Percentiles rank a stretch among this genome's conserved stretches.
These are phyloP conservation scores for Beta vulgaris DNA, from an alignment of 148 eudicot genomes.

Conservation along the genomic window DNA sequence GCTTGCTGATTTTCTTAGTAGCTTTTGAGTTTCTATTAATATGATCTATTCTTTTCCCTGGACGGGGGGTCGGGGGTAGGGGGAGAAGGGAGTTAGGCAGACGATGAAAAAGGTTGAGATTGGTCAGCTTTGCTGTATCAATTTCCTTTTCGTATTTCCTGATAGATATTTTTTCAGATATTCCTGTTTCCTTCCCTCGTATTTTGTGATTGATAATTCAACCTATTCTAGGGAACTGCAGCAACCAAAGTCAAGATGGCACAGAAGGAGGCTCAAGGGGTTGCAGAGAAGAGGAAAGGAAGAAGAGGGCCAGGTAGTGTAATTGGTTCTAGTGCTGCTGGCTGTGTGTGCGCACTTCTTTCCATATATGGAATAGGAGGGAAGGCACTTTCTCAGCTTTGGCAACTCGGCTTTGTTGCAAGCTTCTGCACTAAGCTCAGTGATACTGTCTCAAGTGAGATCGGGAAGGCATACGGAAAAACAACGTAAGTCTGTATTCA, in stretches of 20 bases:
- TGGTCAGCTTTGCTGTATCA: background rate
- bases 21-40: background rate
- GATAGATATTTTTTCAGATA: background rate
- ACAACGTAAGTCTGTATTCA: constrained; percentile 57
- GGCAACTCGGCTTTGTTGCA: constrained; percentile 93
- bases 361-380: constrained; percentile 75
- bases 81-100: no score
- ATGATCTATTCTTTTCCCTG: background rate
- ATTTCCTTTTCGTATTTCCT: background rate
- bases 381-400: constrained; percentile 52
- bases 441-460: constrained; percentile 94
- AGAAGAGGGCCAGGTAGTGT: constrained; percentile 97
- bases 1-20: background rate
- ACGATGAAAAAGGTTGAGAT: background rate
- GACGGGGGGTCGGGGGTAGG: background rate
- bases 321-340: constrained; percentile 97
- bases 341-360: constrained; percentile 88
- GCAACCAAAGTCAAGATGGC: constrained; percentile 92
- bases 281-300: constrained; percentile 96
- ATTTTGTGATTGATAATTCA: background rate
- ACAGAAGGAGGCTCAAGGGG: constrained; percentile 95
- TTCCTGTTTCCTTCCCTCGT: background rate
- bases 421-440: constrained; percentile 95
- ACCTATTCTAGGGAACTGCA: constrained; percentile 65
- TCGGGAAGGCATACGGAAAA: constrained; percentile 94